Evolutionary conservation across 441 rosid species (phyloP).

Genomic region (Populus tomentosa): DNA sequence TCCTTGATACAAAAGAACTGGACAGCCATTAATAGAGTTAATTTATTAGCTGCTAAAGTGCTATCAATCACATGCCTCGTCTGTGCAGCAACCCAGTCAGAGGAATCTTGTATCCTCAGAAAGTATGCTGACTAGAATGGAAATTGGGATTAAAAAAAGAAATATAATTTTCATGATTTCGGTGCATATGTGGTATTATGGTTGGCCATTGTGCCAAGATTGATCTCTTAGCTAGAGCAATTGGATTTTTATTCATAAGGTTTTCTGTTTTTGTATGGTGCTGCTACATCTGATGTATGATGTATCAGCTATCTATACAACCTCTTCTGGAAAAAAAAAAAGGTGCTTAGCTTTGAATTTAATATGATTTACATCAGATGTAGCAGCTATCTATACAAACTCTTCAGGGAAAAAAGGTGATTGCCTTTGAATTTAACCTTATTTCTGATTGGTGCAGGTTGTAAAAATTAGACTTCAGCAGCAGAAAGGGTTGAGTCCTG

Average conservation of each 20-base stretch:
- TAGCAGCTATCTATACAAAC: background rate
- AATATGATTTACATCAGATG: background rate
- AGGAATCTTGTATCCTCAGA: background rate
- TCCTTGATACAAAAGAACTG: background rate
- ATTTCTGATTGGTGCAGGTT: constrained; percentile 47
- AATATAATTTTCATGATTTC: background rate
- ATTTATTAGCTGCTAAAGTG: background rate
- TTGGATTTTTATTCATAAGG: background rate
- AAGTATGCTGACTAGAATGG: background rate
- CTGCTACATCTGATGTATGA: background rate
- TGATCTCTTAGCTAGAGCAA: background rate
- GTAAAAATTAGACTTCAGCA: constrained; percentile 93
- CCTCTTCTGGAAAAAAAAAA: background rate
- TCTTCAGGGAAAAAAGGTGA: background rate
- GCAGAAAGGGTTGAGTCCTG: constrained; percentile 76
- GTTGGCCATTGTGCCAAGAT: background rate
- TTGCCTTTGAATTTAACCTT: constrained; percentile 11
- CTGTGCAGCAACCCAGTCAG: background rate
- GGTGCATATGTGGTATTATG: background rate
- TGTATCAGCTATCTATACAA: background rate
- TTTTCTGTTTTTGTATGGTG: background rate
- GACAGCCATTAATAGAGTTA: background rate
- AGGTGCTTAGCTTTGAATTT: constrained; percentile 1
- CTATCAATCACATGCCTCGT: background rate
- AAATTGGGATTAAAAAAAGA: background rate